Evolutionary conservation across 768 basidiomycete species (phyloP), one percentile per base, ranked within the genome.

Genomic region (Suillus paluster): DNA sequence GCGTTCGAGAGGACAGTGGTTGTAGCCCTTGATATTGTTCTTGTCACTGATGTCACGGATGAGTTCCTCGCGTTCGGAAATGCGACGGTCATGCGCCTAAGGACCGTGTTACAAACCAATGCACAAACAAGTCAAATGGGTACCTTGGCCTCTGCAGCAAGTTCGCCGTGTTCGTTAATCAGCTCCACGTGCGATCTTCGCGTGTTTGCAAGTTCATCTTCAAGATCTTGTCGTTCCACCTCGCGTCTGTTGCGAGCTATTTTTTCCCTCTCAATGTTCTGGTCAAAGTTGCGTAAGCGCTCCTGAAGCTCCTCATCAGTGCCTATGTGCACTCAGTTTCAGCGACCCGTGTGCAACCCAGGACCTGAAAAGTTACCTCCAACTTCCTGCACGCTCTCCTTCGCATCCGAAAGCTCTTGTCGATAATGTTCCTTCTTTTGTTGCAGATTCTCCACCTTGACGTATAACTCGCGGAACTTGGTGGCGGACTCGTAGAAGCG

Each of bases 391-490:
- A 92, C 78, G 59, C 83, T 91, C 49, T 86, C 80, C 59, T 83
- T 84, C 7, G 87, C 81, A 33, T 88, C 85, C 1, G 81, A 79
- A 41, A 91, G 79, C 46, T 94, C 89, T 14, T 77, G 75, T 66
- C 89, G 80, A 58, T 86, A 78, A 53, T 85, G 82, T n/a, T 78
- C 71, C 69, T 89, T 89, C 68, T 83, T 84, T 62, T 85, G 81
- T 58, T 87, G 79, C 50, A 92, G 73, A 63, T 79, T 82, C 59
- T 90, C 86, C 23, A 89, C 84, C 67, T 86, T 86, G 59, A 89
- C 76, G 69, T 91, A 95, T 58, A 91, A 82, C 74, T 97, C 92
- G 61, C 93, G 85, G 72, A 98, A 97, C 70, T 90, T 90, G 23
- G 86, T 87, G 4, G 92, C 89, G 49, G 87, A 83, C 55, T 97